phyloP scores from a whole-genome alignment of 805 yeast genomes.

The Vanderwaltozyma tropicalis region DNA sequence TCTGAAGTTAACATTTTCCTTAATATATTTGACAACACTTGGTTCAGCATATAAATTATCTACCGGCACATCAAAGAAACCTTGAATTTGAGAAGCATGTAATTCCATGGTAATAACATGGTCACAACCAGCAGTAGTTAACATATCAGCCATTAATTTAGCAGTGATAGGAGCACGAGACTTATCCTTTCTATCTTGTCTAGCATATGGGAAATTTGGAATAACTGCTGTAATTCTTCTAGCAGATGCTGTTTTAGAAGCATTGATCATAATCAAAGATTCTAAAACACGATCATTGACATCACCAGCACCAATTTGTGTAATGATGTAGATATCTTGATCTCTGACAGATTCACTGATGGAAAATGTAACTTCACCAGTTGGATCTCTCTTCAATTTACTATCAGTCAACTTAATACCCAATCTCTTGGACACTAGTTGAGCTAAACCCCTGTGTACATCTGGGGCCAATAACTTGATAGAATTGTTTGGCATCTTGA shows the following conservation, averaged over 20 bases:
- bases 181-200: constrained; percentile 95
- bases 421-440: constrained; percentile 52
- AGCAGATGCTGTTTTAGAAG: constrained; percentile 93
- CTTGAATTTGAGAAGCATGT: constrained; percentile 97
- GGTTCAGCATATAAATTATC: constrained; percentile 96
- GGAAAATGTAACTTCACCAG: constrained; percentile 65
- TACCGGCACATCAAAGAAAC: constrained; percentile 90
- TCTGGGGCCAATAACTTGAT: constrained; percentile 61
- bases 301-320: constrained; percentile 79
- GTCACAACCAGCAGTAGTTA: constrained; percentile 89
- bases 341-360: constrained; percentile 78
- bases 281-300: constrained; percentile 85
- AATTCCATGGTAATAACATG: constrained; percentile 95
- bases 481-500: constrained; percentile 56
- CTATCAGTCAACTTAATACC: constrained; percentile 54
- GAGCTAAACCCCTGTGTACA: constrained; percentile 58
- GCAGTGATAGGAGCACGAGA: constrained; percentile 96
- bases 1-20: constrained; percentile 44
- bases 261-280: constrained; percentile 78
- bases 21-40: constrained; percentile 70
- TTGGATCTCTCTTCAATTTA: constrained; percentile 53
- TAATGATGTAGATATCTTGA: constrained; percentile 69
- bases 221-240: constrained; percentile 88
- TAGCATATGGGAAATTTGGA: constrained; percentile 93
- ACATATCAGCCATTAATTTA: constrained; percentile 80